Evolutionary conservation across 2,329 filamentous ascomycete genomes (phyloP).

Genomic region (Epichloe sp.): DNA sequence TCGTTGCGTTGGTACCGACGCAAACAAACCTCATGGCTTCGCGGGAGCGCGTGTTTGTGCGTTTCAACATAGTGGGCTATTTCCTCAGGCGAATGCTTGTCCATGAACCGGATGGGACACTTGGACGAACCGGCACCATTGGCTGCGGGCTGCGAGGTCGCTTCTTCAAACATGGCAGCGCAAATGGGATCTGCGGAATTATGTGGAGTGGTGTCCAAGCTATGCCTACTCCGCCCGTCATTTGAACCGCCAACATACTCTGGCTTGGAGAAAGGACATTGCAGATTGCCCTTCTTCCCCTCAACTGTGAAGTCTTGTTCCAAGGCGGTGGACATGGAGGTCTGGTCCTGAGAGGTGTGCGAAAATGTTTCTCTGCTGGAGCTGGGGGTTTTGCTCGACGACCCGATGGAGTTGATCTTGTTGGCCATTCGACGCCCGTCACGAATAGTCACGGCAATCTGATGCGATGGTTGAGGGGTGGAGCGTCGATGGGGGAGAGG

Average conservation of each 20-base stretch:
- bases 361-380: conserved; percentile 37
- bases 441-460: conserved; percentile 49
- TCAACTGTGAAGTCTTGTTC: conserved; percentile 86
- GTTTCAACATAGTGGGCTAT: conserved; percentile 88
- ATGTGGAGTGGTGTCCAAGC: conserved; percentile 30
- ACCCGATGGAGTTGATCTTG: conserved; percentile 34
- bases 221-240: conserved; percentile 9
- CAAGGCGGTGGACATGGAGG: conserved; percentile 51
- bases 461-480: conserved; percentile 29
- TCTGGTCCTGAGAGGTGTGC: conserved; percentile 31
- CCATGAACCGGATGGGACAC: conserved; percentile 85
- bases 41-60: conserved; percentile 87
- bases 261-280: conserved; percentile 61
- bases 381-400: conserved; percentile 36
- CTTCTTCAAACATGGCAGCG: conserved; percentile 49
- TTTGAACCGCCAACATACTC: conserved; percentile 20
- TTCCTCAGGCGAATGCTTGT: conserved; percentile 86
- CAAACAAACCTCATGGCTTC: conserved; percentile 87
- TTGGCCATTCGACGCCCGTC: conserved; percentile 48
- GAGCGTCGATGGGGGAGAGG: conserved; percentile 39
- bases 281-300: conserved; percentile 61
- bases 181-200: conserved; percentile 47
- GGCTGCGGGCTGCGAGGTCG: conserved; percentile 36
- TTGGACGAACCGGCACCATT: conserved; percentile 44
- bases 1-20: conserved; percentile 80